Conservation (phyloP, 2,329 filamentous ascomycete genomes). For the Plenodomus lindquistii region DNA sequence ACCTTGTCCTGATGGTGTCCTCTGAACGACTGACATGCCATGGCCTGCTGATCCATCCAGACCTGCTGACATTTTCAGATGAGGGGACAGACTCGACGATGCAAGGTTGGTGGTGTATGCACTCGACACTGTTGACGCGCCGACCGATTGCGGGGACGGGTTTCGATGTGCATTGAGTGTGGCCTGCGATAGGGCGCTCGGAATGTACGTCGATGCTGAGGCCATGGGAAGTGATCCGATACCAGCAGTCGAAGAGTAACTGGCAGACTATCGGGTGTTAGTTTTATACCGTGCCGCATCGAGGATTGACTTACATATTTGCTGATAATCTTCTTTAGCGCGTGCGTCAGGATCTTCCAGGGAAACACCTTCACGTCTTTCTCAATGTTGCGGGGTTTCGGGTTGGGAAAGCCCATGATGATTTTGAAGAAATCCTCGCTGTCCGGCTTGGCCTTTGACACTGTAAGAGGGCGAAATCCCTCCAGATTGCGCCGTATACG, state of each 20-base stretch:
- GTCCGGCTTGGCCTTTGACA: constrained; percentile 89
- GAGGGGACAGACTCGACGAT: constrained; percentile 51
- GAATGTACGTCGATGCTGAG: constrained; percentile 37
- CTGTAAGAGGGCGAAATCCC: constrained; percentile 87
- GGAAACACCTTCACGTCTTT: constrained; percentile 99
- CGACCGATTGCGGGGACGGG: constrained; percentile 53
- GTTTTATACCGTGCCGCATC: constrained; percentile 31
- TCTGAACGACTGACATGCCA: constrained; percentile 38
- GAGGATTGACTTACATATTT: constrained; percentile 73
- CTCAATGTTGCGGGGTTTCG: constrained; percentile 96
- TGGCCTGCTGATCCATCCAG: constrained; percentile 44
- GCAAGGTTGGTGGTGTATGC: constrained; percentile 50
- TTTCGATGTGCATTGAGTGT: constrained; percentile 53
- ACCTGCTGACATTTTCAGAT: constrained; percentile 46
- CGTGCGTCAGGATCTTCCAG: constrained; percentile 85
- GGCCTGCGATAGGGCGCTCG: constrained; percentile 52
- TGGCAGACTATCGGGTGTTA: constrained; percentile 61
- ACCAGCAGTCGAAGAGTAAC: constrained; percentile 68
- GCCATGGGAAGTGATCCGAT: constrained; percentile 48
- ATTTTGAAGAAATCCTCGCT: constrained; percentile 98
- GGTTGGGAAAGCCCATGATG: constrained; percentile 95
- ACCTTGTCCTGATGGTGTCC: constrained; percentile 36
- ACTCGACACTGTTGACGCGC: constrained; percentile 50
- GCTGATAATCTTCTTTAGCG: constrained; percentile 96
- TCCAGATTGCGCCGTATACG: constrained; percentile 94